Conservation (phyloP, 2,329 filamentous ascomycete genomes). For the Verticillium longisporum region DNA sequence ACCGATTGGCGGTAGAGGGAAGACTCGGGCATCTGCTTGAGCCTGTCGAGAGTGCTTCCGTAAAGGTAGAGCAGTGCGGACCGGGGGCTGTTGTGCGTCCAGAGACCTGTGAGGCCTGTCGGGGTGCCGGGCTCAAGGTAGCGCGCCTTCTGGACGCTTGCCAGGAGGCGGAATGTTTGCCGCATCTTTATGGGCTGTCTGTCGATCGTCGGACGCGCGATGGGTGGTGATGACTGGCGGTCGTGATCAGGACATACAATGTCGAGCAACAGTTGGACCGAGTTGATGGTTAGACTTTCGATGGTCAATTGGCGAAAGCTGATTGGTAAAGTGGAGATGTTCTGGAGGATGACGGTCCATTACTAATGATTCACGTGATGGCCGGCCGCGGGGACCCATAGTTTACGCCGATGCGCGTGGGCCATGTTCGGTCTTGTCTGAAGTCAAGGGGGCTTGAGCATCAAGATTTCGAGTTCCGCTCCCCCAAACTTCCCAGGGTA, state of each 20-base stretch:
- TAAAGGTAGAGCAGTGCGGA: constrained; percentile 88
- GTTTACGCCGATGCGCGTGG: neutral
- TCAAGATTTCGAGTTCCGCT: too few relatives aligned
- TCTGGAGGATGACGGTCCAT: neutral
- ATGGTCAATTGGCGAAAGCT: neutral
- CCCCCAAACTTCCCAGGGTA: too few relatives aligned
- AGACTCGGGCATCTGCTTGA: constrained; percentile 71
- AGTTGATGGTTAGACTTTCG: neutral
- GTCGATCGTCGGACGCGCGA: neutral
- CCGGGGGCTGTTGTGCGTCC: constrained; percentile 80
- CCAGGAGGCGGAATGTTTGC: constrained; percentile 72
- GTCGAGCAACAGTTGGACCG: neutral
- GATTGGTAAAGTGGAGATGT: neutral
- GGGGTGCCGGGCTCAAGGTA: constrained; percentile 80
- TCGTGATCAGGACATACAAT: neutral
- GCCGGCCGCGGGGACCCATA: neutral
- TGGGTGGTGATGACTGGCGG: neutral
- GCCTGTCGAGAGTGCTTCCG: constrained; percentile 75
- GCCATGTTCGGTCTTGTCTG: too few relatives aligned
- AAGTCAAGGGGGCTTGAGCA: too few relatives aligned
- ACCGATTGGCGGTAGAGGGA: constrained; percentile 91
- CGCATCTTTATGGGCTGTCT: constrained; percentile 59
- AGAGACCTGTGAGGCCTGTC: constrained; percentile 83
- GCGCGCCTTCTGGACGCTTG: constrained; percentile 65
- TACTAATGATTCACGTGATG: neutral